These are phyloP conservation scores for Claviceps humidiphila DNA, from an alignment of 2,329 filamentous ascomycete species.

Conservation along the genomic window DNA sequence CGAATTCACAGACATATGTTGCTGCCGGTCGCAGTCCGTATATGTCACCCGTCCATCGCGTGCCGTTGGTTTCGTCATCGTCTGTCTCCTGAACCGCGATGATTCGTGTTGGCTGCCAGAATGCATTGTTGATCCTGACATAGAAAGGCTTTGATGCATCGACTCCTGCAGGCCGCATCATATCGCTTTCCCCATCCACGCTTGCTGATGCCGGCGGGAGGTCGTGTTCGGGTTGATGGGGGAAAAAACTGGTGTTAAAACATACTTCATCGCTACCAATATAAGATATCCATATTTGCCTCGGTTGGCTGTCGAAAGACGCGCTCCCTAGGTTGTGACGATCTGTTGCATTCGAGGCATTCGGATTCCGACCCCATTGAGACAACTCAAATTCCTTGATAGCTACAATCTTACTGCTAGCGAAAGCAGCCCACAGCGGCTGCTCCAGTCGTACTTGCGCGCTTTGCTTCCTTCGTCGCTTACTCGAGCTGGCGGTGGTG, in stretches of 20 bases:
- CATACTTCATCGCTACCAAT: conserved; percentile 65
- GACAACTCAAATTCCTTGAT: conserved; percentile 83
- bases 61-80: conserved; percentile 20
- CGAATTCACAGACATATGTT: conserved; percentile 68
- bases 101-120: conserved; percentile 69
- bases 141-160: conserved; percentile 65
- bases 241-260: conserved; percentile 59
- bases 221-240: conserved; percentile 23
- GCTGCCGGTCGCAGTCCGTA: conserved; percentile 56
- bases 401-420: conserved; percentile 92
- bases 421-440: conserved; percentile 85
- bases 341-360: conserved; percentile 61
- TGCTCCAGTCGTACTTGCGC: conserved; percentile 83
- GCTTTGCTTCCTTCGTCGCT: conserved; percentile 82
- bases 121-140: conserved; percentile 64
- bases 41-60: conserved; percentile 58
- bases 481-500: conserved; percentile 34
- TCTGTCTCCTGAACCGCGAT: conserved; percentile 26
- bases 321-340: conserved; percentile 66
- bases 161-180: conserved; percentile 32
- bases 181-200: conserved; percentile 18
- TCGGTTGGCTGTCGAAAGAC: conserved; percentile 55
- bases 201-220: conserved; percentile 12
- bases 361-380: conserved; percentile 58
- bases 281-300: conserved; percentile 70